Conservation (phyloP, 2,329 filamentous ascomycete genomes). For the Calonectria ilicicola region DNA sequence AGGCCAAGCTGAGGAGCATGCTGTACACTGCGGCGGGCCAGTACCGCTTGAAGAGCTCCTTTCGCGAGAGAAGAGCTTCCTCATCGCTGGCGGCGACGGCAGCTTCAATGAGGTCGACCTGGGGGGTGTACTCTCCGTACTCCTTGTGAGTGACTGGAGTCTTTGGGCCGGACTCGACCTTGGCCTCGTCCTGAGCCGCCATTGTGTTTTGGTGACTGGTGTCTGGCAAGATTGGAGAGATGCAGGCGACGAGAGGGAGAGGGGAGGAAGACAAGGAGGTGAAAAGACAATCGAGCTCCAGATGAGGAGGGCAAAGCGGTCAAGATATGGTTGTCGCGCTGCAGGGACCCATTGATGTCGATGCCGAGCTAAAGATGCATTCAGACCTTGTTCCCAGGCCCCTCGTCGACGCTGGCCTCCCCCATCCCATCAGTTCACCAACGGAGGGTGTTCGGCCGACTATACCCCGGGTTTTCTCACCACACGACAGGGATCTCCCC, state of each 20-base stretch:
- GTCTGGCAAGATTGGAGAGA: background rate
- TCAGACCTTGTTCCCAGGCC: background rate
- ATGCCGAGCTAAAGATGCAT: background rate
- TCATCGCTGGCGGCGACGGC: conserved; percentile 46
- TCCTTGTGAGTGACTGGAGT: conserved; percentile 38
- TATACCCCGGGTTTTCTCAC: background rate
- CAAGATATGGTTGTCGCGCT: conserved; percentile 31
- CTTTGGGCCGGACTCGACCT: conserved; percentile 28
- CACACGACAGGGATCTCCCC: conserved; percentile 15
- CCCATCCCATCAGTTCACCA: background rate
- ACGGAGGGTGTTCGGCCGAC: conserved; percentile 7
- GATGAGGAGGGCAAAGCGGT: background rate
- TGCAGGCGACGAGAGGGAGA: background rate
- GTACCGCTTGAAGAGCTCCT: conserved; percentile 48
- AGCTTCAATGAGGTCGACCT: conserved; percentile 48
- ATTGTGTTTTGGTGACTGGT: conserved; percentile 14
- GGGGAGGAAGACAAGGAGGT: background rate
- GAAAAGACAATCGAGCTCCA: background rate
- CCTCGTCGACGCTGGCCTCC: background rate
- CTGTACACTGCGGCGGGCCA: conserved; percentile 44
- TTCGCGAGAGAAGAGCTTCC: conserved; percentile 43
- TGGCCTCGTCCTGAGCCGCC: conserved; percentile 27
- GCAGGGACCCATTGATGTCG: conserved; percentile 13
- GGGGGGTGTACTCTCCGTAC: conserved; percentile 35
- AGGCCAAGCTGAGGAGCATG: conserved; percentile 47